phyloP scores from a whole-genome alignment of 2,329 filamentous ascomycete genomes.

The Trichoderma afroharzianum region DNA sequence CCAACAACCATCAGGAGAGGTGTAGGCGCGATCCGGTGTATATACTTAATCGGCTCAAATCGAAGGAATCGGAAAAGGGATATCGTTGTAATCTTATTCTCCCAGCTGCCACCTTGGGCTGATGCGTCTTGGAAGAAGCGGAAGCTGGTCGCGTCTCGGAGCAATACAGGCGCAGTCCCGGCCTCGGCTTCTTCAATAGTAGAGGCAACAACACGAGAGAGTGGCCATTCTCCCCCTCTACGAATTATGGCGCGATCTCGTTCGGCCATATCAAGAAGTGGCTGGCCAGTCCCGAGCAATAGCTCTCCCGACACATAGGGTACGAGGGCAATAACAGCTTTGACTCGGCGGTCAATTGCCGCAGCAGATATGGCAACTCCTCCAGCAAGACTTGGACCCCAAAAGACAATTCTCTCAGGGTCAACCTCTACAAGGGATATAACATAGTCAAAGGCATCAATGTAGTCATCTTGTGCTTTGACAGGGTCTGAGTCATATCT shows the following conservation, averaged over 20 bases:
- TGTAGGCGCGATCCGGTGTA: conserved; percentile 20
- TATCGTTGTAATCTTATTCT: conserved; percentile 16
- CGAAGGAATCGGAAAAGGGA: neutral
- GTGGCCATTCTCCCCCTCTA: neutral
- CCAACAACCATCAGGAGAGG: conserved; percentile 19
- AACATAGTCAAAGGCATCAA: conserved; percentile 21
- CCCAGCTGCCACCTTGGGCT: conserved; percentile 7
- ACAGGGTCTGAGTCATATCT: conserved; percentile 19
- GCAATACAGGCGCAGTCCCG: neutral
- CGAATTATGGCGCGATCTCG: conserved; percentile 6
- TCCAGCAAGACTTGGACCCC: conserved; percentile 20
- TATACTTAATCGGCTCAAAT: conserved; percentile 15
- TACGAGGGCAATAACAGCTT: conserved; percentile 16
- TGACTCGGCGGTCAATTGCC: conserved; percentile 19
- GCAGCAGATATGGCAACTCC: conserved; percentile 18
- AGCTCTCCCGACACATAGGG: conserved; percentile 20
- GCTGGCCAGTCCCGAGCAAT: neutral
- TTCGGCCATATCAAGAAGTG: neutral
- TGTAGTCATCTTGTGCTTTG: conserved; percentile 19
- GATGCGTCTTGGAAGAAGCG: neutral
- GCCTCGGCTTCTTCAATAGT: conserved; percentile 6
- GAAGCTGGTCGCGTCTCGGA: neutral
- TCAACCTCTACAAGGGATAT: conserved; percentile 19
- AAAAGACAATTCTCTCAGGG: conserved; percentile 16
- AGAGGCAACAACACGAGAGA: neutral